These are phyloP conservation scores for Tulasnella sp. DNA, from an alignment of 768 basidiomycete species.

Conservation along the genomic window DNA sequence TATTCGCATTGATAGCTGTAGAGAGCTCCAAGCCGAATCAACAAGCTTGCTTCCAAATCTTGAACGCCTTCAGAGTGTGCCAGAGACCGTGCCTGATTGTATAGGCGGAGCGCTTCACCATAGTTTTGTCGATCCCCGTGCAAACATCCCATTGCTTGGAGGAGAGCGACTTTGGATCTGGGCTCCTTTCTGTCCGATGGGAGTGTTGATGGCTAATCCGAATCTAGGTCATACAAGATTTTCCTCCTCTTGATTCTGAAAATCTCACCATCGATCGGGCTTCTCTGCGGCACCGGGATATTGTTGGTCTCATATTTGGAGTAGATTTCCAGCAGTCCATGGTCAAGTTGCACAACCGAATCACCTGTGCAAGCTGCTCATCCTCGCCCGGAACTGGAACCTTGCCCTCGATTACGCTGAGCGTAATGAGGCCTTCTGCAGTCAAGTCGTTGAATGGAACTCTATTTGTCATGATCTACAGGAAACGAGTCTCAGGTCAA, in stretches of 20 bases:
- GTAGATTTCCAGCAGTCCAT: neutral
- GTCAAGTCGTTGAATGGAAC: neutral
- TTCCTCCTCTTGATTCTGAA: neutral
- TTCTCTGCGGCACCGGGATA: neutral
- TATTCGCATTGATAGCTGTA: neutral
- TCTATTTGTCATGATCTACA: neutral
- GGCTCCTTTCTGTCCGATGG: neutral
- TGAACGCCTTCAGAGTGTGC: neutral
- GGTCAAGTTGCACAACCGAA: neutral
- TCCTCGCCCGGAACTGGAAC: neutral
- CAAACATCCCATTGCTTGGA: neutral
- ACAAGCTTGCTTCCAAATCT: neutral
- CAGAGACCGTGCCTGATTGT: neutral
- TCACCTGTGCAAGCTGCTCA: neutral
- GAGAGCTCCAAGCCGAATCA: neutral
- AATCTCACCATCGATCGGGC: neutral
- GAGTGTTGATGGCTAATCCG: neutral
- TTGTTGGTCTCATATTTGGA: neutral
- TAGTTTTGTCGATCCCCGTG: neutral
- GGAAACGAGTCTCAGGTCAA: neutral
- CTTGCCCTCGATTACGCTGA: neutral
- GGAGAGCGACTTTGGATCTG: neutral
- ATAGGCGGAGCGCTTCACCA: neutral
- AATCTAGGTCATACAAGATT: neutral
- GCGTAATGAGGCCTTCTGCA: neutral